phyloP scores from a whole-genome alignment of 1,139 yeast genomes.

The Yamadazyma jaroonii region DNA sequence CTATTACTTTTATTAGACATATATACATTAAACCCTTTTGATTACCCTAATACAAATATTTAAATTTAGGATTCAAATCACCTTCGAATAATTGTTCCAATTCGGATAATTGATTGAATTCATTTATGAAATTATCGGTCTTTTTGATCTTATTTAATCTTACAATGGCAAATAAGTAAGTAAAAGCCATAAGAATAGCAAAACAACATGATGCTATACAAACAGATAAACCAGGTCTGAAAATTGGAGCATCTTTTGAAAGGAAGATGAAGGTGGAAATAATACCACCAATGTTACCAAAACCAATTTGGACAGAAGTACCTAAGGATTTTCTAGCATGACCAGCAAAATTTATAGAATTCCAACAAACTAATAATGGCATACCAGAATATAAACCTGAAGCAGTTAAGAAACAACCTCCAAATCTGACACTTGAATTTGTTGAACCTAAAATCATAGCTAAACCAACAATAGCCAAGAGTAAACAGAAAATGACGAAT shows the following conservation, averaged over 20 bases:
- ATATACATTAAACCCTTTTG: too few relatives aligned
- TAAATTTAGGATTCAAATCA: constrained; percentile 63
- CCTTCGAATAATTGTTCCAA: constrained; percentile 54
- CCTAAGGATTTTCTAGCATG: constrained; percentile 71
- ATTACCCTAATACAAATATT: constrained; percentile 26
- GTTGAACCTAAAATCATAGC: constrained; percentile 46
- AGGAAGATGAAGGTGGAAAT: constrained; percentile 64
- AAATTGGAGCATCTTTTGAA: constrained; percentile 55
- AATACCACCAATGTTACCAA: constrained; percentile 83
- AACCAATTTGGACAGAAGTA: constrained; percentile 75
- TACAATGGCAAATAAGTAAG: constrained; percentile 40
- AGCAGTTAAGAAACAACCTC: constrained; percentile 67
- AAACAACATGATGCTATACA: constrained; percentile 53
- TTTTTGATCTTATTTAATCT: constrained; percentile 44
- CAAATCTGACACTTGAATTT: constrained; percentile 51
- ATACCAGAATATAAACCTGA: constrained; percentile 67
- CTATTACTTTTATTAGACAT: background rate
- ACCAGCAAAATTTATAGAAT: constrained; percentile 64
- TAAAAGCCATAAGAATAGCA: constrained; percentile 42
- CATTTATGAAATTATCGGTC: constrained; percentile 31
- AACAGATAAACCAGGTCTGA: constrained; percentile 53
- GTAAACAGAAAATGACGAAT: constrained; percentile 40
- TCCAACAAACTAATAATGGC: constrained; percentile 78
- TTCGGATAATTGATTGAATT: constrained; percentile 45
- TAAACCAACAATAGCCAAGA: constrained; percentile 53